Evolutionary conservation across 2,329 filamentous ascomycete species (phyloP).

Genomic region (Corynespora cassiicola): DNA sequence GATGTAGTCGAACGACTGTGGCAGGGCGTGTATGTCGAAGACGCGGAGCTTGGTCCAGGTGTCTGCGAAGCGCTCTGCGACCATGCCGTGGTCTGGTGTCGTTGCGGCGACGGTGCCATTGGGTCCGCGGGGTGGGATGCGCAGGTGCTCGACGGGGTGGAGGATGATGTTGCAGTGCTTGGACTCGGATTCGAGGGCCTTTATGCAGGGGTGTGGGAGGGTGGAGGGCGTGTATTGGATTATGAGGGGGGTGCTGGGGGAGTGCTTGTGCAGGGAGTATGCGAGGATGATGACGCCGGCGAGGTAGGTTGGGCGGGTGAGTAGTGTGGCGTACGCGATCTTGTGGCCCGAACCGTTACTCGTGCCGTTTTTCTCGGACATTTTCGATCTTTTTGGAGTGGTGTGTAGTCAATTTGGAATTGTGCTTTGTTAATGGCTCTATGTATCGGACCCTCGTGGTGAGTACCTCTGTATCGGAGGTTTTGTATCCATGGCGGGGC

Average conservation of each 20-base stretch:
- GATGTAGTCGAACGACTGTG: slow-evolving; percentile 44
- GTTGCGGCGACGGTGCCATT: slow-evolving; percentile 25
- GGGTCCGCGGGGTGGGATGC: no score
- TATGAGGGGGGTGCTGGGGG: slow-evolving; percentile 55
- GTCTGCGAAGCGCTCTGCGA: slow-evolving; percentile 60
- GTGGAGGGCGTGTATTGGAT: slow-evolving; percentile 56
- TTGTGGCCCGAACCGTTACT: no score
- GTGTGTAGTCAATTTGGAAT: no score
- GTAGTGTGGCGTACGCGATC: slow-evolving; percentile 57
- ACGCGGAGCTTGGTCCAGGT: slow-evolving; percentile 64
- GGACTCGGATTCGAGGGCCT: slow-evolving; percentile 51
- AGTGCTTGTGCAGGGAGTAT: slow-evolving; percentile 55
- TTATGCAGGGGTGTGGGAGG: slow-evolving; percentile 48
- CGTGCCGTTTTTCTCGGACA: no score
- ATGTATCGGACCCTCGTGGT: no score
- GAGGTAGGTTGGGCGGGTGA: slow-evolving; percentile 60
- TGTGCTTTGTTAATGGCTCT: no score
- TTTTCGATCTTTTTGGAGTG: no score
- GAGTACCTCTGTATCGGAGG: no score
- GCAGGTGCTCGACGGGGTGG: slow-evolving; percentile 49
- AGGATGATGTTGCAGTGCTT: slow-evolving; percentile 49
- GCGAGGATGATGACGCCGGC: slow-evolving; percentile 59
- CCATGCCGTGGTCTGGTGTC: slow-evolving; percentile 42
- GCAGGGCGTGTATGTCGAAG: slow-evolving; percentile 50
- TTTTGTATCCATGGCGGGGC: no score